Evolutionary conservation across 2,329 filamentous ascomycete genomes (phyloP).

Genomic region (Periconia macrospinosa): DNA sequence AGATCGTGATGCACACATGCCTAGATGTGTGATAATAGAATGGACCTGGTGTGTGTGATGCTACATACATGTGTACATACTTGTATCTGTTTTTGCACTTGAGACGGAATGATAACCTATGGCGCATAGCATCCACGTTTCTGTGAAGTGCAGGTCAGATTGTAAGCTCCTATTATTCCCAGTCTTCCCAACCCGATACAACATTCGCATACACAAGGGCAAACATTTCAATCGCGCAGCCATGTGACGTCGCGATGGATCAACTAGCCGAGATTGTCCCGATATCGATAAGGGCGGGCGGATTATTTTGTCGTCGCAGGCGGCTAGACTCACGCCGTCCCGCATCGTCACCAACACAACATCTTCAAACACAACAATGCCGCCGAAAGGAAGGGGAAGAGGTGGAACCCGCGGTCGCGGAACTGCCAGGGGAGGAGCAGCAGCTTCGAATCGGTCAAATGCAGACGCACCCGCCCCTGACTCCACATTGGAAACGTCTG

Average conservation of each 20-base stretch:
- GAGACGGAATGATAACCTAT: too few species aligned
- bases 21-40: background rate
- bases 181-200: too few species aligned
- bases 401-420: constrained; percentile 28
- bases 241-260: constrained; percentile 23
- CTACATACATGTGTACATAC: background rate
- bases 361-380: constrained; percentile 23
- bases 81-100: too few species aligned
- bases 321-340: constrained; percentile 1
- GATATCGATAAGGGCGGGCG: constrained; percentile 34
- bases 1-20: constrained; percentile 20
- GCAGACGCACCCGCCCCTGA: constrained; percentile 6
- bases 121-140: too few species aligned
- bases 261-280: constrained; percentile 9
- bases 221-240: too few species aligned
- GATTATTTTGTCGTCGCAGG: constrained; percentile 2
- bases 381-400: constrained; percentile 33
- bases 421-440: constrained; percentile 20
- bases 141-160: too few species aligned
- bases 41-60: background rate
- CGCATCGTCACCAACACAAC: background rate
- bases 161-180: too few species aligned
- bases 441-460: constrained; percentile 1
- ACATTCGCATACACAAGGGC: too few species aligned
- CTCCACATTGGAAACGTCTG: constrained; percentile 12